Base-by-base conservation (phyloP, 352 stramenopile species). In the Phytophthora uliginosa region DNA sequence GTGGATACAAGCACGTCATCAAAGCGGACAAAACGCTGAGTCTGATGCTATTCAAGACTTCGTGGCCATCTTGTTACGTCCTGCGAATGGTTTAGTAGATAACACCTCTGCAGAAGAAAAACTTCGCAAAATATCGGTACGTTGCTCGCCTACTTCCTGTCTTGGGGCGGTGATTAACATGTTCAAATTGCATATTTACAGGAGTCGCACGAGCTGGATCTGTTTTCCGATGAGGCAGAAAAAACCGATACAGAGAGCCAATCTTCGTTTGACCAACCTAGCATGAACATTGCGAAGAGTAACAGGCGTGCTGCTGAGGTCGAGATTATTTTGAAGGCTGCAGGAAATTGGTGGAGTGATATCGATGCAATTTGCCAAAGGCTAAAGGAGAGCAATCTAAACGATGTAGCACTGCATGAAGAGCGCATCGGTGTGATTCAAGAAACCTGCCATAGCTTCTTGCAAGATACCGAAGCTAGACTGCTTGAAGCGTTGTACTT, bases 341-440 rank as follows among this genome's bases (percentile, higher is more conserved):
- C 78, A 4, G 85, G 86, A 0, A 92, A 95, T 52, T 95, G 88
- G 88, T 95, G 86, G 86, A 81, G 73, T 24, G 88, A 95, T 61
- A 69, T 94, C 10, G 66, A 75, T 6, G 45, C 40, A 0, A 70
- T 94, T 47, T 93, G 85, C 64, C 45, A 38, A n/a, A 38, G 56
- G 9, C 73, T 95, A 7, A 59, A 61, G 8, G 22, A 71, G 7
- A 74, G 40, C 24, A 74, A 73, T 8, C 45, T 88, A n/a, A 63
- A 63, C 18, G 36, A 57, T 1, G 26, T 76, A 9, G 34, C 57
- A 20, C 15, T 24, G 6, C 59, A 47, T 18, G 65, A 78, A 58
- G 86, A 92, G 20, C 78, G 85, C 0, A 42, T 88, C 1, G 74
- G 57, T 13, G 55, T 87, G 15, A 77, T 93, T 20, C 66, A 76